Percentiles rank a stretch among this genome's conserved stretches.
These are phyloP conservation scores for Aspergillus egyptiacus DNA, from an alignment of 495 filamentous ascomycete species.

Conservation along the genomic window DNA sequence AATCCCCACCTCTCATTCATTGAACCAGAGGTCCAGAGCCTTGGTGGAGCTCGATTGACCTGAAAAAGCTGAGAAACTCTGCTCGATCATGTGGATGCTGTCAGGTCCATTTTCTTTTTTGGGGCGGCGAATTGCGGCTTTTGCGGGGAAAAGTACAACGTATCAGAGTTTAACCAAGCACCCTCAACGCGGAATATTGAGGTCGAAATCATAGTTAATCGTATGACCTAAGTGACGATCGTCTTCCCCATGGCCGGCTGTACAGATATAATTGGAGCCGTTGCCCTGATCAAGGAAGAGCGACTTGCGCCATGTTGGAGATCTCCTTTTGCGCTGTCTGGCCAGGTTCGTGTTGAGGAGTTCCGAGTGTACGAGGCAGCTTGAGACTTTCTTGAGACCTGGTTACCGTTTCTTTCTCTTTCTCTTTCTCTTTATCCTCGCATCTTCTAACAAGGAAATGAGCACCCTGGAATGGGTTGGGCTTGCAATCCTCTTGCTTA, in stretches of 20 bases:
- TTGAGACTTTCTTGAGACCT: conserved; percentile 17
- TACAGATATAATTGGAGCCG: conserved; percentile 20
- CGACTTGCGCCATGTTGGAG: conserved; percentile 18
- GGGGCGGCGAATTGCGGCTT: conserved; percentile 30
- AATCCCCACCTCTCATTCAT: conserved; percentile 10
- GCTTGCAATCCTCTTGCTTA: conserved; percentile 33
- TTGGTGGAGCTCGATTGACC: conserved; percentile 21
- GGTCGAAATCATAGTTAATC: conserved; percentile 21
- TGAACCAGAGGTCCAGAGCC: conserved; percentile 11
- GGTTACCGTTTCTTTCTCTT: conserved; percentile 13
- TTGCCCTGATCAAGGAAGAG: conserved; percentile 16
- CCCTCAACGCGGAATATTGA: conserved; percentile 22
- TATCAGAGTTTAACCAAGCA: conserved; percentile 23
- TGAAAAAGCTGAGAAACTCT: conserved; percentile 20
- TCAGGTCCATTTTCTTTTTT: conserved; percentile 25
- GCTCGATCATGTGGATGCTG: conserved; percentile 30
- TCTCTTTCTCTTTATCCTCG: conserved; percentile 10
- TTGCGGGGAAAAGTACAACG: conserved; percentile 25
- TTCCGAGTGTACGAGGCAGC: conserved; percentile 9
- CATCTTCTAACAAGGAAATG: conserved; percentile 21
- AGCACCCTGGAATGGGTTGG: conserved; percentile 33
- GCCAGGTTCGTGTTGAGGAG: conserved; percentile 13
- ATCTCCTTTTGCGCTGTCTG: conserved; percentile 10
- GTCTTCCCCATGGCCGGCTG: conserved; percentile 12
- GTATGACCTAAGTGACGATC: conserved; percentile 27